A percentile compares a stretch with the other conserved stretches of the same genome.
These are phyloP conservation scores for Plantago elongata DNA, from an alignment of 257 asterid genomes.

Conservation along the genomic window DNA sequence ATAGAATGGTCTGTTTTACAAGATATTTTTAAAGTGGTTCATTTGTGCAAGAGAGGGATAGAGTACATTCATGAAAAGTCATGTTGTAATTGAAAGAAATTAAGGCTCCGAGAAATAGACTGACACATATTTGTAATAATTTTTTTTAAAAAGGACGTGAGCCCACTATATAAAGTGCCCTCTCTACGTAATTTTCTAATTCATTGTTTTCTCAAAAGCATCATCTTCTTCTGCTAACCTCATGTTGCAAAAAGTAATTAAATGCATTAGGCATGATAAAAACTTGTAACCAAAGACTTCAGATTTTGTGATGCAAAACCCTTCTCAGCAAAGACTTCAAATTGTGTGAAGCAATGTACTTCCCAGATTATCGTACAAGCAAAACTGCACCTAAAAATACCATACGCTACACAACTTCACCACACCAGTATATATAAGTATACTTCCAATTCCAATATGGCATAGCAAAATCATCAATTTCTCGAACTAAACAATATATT, in stretches of 20 bases:
- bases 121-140: no score
- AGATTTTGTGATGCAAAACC: slow-evolving; percentile 16
- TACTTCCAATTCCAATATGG: slow-evolving; percentile 4
- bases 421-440: slow-evolving; percentile 21
- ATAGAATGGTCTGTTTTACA: no score
- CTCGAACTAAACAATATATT: background rate
- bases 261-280: background rate
- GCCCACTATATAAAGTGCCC: no score
- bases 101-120: no score
- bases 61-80: no score
- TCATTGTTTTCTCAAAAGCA: slow-evolving; percentile 2
- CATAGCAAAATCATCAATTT: slow-evolving; percentile 11
- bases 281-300: slow-evolving; percentile 22
- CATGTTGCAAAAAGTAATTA: background rate
- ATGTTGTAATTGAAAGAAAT: no score
- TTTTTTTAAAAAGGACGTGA: no score
- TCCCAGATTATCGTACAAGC: background rate
- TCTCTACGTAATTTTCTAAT: no score
- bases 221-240: background rate
- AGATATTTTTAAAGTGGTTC: no score
- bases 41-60: no score
- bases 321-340: background rate
- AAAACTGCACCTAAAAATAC: slow-evolving; percentile 1
- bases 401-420: slow-evolving; percentile 15
- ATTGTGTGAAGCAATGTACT: slow-evolving; percentile 18